A percentile compares a stretch with the other conserved stretches of the same genome.
phyloP scores from a whole-genome alignment of 306 rosid genomes.

The Senna tora region DNA sequence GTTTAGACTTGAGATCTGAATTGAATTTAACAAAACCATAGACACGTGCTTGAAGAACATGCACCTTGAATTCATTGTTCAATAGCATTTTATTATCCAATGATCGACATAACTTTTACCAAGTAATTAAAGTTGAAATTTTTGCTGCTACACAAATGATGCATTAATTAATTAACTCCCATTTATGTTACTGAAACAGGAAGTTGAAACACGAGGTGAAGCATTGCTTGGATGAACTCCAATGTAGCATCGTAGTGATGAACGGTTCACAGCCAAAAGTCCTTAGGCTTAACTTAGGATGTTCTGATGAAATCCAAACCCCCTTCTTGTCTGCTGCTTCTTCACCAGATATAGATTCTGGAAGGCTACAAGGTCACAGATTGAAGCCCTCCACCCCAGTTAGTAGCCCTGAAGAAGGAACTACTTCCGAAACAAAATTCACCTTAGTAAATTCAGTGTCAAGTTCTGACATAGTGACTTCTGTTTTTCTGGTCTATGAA shows the following conservation, averaged over 20 bases:
- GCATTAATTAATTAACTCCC: slow-evolving; percentile 21
- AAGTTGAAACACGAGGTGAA: slow-evolving; percentile 87
- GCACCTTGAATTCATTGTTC: neutral
- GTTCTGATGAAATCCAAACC: slow-evolving; percentile 70
- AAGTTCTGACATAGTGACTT: slow-evolving; percentile 61
- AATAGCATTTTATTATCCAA: slow-evolving; percentile 22
- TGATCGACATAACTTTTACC: slow-evolving; percentile 17
- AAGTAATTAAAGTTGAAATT: slow-evolving; percentile 23
- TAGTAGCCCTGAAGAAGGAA: slow-evolving; percentile 81
- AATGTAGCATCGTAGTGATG: slow-evolving; percentile 86
- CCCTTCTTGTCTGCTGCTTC: slow-evolving; percentile 80
- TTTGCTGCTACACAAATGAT: slow-evolving; percentile 7
- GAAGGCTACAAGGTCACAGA: slow-evolving; percentile 54
- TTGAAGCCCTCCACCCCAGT: slow-evolving; percentile 85
- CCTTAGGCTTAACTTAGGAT: slow-evolving; percentile 78
- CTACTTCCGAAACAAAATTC: slow-evolving; percentile 62
- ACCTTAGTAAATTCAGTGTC: slow-evolving; percentile 60
- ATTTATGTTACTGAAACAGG: slow-evolving; percentile 55
- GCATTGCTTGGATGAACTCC: slow-evolving; percentile 84
- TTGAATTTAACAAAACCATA: slow-evolving; percentile 3
- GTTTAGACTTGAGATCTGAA: neutral
- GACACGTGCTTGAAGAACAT: neutral
- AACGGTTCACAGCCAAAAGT: slow-evolving; percentile 81
- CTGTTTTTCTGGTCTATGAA: slow-evolving; percentile 72
- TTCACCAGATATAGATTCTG: slow-evolving; percentile 59